These are phyloP conservation scores for Acarospora socialis DNA, from an alignment of 2,329 filamentous ascomycete genomes.

Conservation along the genomic window DNA sequence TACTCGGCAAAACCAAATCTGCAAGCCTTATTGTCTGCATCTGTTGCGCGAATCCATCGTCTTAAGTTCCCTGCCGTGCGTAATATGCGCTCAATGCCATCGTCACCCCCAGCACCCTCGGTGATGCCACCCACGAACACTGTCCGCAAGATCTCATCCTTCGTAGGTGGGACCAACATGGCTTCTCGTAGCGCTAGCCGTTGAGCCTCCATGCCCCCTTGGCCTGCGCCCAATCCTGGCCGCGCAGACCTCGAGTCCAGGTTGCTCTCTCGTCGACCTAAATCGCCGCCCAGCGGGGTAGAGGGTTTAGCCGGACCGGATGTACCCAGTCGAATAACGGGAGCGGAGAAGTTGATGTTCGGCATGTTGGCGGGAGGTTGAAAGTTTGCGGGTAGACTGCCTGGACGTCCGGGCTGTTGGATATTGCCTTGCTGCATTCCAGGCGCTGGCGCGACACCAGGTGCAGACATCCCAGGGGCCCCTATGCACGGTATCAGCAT, in stretches of 20 bases:
- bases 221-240: constrained; percentile 40
- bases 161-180: constrained; percentile 64
- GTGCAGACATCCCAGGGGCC: constrained; percentile 65
- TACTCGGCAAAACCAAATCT: constrained; percentile 94
- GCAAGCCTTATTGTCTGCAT: constrained; percentile 67
- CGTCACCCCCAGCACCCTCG: constrained; percentile 60
- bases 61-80: constrained; percentile 62
- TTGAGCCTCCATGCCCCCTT: constrained; percentile 48
- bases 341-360: constrained; percentile 96
- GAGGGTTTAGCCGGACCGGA: constrained; percentile 48
- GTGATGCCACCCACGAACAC: constrained; percentile 83
- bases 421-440: constrained; percentile 62
- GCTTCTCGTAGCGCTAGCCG: constrained; percentile 53
- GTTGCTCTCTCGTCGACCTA: constrained; percentile 34
- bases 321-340: constrained; percentile 85
- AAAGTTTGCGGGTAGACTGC: constrained; percentile 67
- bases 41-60: constrained; percentile 68
- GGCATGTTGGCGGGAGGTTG: constrained; percentile 84
- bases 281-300: constrained; percentile 25
- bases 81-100: constrained; percentile 65
- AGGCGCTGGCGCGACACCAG: constrained; percentile 64
- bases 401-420: constrained; percentile 65
- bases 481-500: constrained; percentile 30
- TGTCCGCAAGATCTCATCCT: constrained; percentile 81
- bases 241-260: constrained; percentile 31